phyloP scores from a whole-genome alignment of 164 flowering plant genomes.

The Akebia trifoliata region DNA sequence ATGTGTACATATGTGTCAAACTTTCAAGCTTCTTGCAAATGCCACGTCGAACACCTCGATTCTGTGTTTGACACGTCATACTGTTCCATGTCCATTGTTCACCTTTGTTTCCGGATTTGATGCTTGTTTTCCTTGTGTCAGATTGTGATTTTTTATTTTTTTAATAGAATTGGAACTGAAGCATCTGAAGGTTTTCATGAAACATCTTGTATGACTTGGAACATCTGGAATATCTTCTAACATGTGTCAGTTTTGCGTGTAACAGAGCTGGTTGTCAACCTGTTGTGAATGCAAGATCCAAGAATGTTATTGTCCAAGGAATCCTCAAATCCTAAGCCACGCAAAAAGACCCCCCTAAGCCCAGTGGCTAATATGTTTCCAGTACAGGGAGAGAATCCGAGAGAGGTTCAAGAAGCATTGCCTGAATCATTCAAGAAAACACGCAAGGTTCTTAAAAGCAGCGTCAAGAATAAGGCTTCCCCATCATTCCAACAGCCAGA shows the following conservation, averaged over 20 bases:
- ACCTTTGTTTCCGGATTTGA: too few relatives aligned
- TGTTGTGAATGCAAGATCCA: slow-evolving; percentile 36
- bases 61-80: too few relatives aligned
- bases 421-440: slow-evolving; percentile 24
- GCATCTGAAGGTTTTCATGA: too few relatives aligned
- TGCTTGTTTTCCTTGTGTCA: too few relatives aligned
- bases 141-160: background rate
- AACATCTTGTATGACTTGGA: background rate
- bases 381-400: slow-evolving; percentile 29
- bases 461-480: slow-evolving; percentile 31
- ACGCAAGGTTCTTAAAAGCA: slow-evolving; percentile 41
- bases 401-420: slow-evolving; percentile 19
- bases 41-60: too few relatives aligned
- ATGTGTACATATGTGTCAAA: too few relatives aligned
- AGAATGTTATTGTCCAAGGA: slow-evolving; percentile 29
- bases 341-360: slow-evolving; percentile 37
- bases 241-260: background rate
- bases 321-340: slow-evolving; percentile 26
- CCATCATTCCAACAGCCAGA: slow-evolving; percentile 40
- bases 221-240: background rate
- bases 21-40: too few relatives aligned
- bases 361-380: slow-evolving; percentile 23
- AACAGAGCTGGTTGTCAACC: background rate
- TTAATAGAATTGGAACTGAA: too few relatives aligned
- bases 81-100: too few relatives aligned